Evolutionary conservation across 331 rosid species (phyloP), one percentile per base, ranked within the genome.

Genomic region (Acacia concinna): DNA sequence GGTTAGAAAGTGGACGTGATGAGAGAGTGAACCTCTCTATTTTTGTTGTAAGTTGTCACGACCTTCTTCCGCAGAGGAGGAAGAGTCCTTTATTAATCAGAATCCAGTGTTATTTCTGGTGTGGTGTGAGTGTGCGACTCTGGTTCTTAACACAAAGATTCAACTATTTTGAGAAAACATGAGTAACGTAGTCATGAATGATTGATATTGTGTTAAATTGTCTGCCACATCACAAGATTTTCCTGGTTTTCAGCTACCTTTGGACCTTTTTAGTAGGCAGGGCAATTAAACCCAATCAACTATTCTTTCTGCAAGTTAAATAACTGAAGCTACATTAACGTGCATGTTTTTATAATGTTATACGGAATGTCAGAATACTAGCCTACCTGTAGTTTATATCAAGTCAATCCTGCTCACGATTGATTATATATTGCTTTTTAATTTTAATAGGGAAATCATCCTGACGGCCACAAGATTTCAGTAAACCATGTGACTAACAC

Each of bases 381-480:
- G 30, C 71, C 51, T 56, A 28, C 31, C 65, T 69, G 62, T 71
- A 60, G 63, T 73, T 74, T 28, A 14, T 11, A 18, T 59, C 37
- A 77, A 46, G 59, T 65, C 74, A 64, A 6, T 75, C 13, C 30
- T 41, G 64, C 56, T 68, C 18, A 75, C 82, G 67, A 59, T 35
- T 80, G 44, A 64, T 74, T 0, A 46, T 79, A 70, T 46, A 44
- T 69, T 64, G 30, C 49, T 44, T 60, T 67, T 27, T 71, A 32
- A 73, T 71, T 65, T 67, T 30, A 21, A 54, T 83, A 88, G 93
- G 93, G 84, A 62, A 75, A 15, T 72, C 43, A 69, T 65, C 66
- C 67, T 38, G 79, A 68, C 81, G 78, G 60, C 81, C 79, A 84
- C 32, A 87, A 84, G 84, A 71, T 65, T 69, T 65, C 71, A 20